Conservation (phyloP, 257 asterid species). For the Plantago ovata region DNA sequence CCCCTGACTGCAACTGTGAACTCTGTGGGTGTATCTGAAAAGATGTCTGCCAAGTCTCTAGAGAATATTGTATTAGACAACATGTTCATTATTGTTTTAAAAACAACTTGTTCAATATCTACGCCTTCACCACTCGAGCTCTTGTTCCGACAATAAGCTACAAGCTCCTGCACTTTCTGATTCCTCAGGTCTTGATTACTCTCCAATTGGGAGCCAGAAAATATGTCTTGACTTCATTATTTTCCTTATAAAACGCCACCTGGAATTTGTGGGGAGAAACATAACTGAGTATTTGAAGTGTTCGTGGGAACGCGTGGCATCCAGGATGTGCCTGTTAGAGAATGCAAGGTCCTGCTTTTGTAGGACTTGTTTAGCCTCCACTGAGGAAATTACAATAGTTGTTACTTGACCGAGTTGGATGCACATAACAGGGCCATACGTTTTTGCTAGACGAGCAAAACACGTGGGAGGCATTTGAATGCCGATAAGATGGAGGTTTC, state of each 20-base stretch:
- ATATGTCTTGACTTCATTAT: background rate
- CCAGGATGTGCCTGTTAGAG: constrained; percentile 2
- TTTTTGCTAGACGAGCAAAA: background rate
- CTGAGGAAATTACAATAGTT: background rate
- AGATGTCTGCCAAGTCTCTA: background rate
- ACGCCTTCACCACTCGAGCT: background rate
- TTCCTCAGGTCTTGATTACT: constrained; percentile 1
- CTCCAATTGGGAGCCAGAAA: background rate
- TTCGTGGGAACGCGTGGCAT: background rate
- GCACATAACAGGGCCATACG: constrained; percentile 3
- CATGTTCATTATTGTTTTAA: background rate
- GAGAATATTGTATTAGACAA: constrained; percentile 1
- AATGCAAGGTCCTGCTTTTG: constrained; percentile 8
- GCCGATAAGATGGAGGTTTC: constrained; percentile 8
- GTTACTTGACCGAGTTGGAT: background rate
- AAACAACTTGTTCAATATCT: background rate
- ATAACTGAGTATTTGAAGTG: constrained; percentile 1
- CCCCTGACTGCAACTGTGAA: background rate
- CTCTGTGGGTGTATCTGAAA: background rate
- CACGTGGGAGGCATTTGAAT: background rate
- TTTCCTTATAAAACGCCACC: constrained; percentile 5
- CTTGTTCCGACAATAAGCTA: background rate
- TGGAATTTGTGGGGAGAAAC: background rate
- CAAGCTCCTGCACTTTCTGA: background rate
- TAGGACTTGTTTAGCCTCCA: constrained; percentile 2